A percentile compares a stretch with the other conserved stretches of the same genome.
These are phyloP conservation scores for Rheum nobile DNA, from an alignment of 148 eudicot species.

Conservation along the genomic window DNA sequence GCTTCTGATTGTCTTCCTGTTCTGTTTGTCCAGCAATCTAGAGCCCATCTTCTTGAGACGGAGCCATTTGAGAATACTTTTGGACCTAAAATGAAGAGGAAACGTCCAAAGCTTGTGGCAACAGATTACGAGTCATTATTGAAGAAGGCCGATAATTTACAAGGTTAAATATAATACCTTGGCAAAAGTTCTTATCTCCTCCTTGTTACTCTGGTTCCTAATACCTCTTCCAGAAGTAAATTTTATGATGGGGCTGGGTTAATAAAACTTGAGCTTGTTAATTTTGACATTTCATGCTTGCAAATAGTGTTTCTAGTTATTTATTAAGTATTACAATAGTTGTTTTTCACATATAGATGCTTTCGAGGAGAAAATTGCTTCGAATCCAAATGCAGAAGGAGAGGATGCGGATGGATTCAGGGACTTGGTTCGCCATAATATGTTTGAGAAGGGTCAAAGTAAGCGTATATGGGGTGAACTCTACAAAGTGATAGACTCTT, in stretches of 20 bases:
- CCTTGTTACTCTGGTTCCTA: background rate
- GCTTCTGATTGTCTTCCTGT: background rate
- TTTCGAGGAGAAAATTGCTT: conserved; percentile 50
- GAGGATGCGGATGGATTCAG: conserved; percentile 84
- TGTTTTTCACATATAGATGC: conserved; percentile 29
- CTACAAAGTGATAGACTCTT: conserved; percentile 89
- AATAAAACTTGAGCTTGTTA: background rate
- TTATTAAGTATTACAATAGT: background rate
- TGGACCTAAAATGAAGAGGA: conserved; percentile 77
- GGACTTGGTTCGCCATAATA: conserved; percentile 79
- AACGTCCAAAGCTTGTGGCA: conserved; percentile 59
- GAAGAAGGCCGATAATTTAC: conserved; percentile 70
- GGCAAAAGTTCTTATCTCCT: background rate
- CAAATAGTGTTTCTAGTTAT: background rate
- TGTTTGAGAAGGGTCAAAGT: conserved; percentile 99
- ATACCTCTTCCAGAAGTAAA: background rate
- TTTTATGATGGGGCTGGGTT: background rate
- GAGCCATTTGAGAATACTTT: conserved; percentile 74
- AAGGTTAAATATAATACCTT: conserved; percentile 28
- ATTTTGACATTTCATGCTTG: conserved; percentile 5
- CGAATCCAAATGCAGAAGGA: conserved; percentile 31
- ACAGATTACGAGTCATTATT: conserved; percentile 56
- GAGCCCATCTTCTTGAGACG: conserved; percentile 80
- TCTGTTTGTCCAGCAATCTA: conserved; percentile 42
- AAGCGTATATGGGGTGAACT: conserved; percentile 99